Evolutionary conservation across 805 yeast species (phyloP).

Genomic region (Wickerhamomyces hampshirensis): DNA sequence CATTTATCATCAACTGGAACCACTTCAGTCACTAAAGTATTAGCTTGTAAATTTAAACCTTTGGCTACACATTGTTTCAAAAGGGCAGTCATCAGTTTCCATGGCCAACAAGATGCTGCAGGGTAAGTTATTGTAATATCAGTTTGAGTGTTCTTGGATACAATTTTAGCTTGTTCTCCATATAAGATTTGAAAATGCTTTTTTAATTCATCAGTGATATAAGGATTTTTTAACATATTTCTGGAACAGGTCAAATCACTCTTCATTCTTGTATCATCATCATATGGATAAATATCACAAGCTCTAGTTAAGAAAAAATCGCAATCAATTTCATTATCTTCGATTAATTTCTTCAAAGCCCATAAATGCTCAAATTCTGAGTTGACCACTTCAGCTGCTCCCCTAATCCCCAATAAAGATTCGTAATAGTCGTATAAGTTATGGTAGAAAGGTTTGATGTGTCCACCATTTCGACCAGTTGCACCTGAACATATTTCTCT

Average conservation of each 20-base stretch:
- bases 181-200: conserved; percentile 25
- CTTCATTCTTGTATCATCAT: conserved; percentile 11
- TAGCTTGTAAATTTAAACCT: conserved; percentile 36
- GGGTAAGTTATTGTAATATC: conserved; percentile 56
- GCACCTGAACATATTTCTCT: conserved; percentile 36
- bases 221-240: conserved; percentile 23
- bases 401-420: conserved; percentile 4
- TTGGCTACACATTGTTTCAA: conserved; percentile 26
- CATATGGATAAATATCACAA: conserved; percentile 28
- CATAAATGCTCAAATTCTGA: conserved; percentile 32
- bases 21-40: conserved; percentile 32
- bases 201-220: conserved; percentile 23
- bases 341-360: conserved; percentile 28
- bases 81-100: conserved; percentile 31
- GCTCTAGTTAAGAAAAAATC: conserved; percentile 28
- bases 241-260: conserved; percentile 8
- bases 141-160: conserved; percentile 76
- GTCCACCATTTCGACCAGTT: conserved; percentile 45
- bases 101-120: conserved; percentile 40
- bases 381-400: conserved; percentile 30
- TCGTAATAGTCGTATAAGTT: conserved; percentile 4
- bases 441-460: conserved; percentile 31
- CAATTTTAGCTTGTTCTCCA: conserved; percentile 38
- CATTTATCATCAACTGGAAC: conserved; percentile 21
- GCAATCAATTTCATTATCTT: conserved; percentile 32